Conservation (phyloP, 805 yeast genomes). For the Candida nonsorbophila region DNA sequence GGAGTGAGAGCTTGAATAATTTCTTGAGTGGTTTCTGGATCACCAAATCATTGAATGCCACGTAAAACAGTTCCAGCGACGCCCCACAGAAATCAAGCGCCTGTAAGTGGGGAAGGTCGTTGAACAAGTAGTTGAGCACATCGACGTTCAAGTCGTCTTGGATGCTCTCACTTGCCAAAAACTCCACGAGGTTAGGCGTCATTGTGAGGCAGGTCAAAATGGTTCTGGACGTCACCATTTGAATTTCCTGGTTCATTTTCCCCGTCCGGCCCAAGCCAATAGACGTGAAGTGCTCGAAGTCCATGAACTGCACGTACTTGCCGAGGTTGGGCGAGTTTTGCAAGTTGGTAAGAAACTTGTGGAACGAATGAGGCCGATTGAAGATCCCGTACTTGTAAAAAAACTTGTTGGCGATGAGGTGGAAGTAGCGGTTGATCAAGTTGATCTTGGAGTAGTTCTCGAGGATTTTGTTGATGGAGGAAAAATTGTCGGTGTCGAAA, state of each 20-base stretch:
- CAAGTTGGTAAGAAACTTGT: slow-evolving; percentile 56
- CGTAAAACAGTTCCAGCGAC: slow-evolving; percentile 55
- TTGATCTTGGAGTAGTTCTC: slow-evolving; percentile 47
- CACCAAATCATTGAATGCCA: slow-evolving; percentile 47
- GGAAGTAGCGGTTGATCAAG: slow-evolving; percentile 53
- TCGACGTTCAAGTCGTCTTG: slow-evolving; percentile 69
- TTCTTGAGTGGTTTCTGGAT: slow-evolving; percentile 18
- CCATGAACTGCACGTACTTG: slow-evolving; percentile 66
- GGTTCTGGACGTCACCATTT: slow-evolving; percentile 78
- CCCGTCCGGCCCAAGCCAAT: slow-evolving; percentile 88
- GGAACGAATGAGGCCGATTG: slow-evolving; percentile 77
- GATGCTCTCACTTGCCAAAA: slow-evolving; percentile 78
- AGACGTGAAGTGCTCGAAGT: slow-evolving; percentile 83
- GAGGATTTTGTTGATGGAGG: slow-evolving; percentile 47
- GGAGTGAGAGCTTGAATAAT: slow-evolving; percentile 59
- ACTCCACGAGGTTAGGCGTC: slow-evolving; percentile 69
- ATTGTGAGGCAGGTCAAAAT: slow-evolving; percentile 55
- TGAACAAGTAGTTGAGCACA: slow-evolving; percentile 54
- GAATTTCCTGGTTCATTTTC: slow-evolving; percentile 85
- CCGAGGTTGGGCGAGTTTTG: slow-evolving; percentile 43
- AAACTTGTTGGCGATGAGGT: slow-evolving; percentile 52
- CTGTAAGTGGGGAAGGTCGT: slow-evolving; percentile 49
- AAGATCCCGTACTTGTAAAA: slow-evolving; percentile 65
- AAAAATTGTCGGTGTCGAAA: slow-evolving; percentile 44
- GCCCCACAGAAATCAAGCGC: slow-evolving; percentile 89